Percentiles rank a stretch among this genome's conserved stretches.
These are phyloP conservation scores for Microcos paniculata DNA, from an alignment of 345 rosid species.

Conservation along the genomic window DNA sequence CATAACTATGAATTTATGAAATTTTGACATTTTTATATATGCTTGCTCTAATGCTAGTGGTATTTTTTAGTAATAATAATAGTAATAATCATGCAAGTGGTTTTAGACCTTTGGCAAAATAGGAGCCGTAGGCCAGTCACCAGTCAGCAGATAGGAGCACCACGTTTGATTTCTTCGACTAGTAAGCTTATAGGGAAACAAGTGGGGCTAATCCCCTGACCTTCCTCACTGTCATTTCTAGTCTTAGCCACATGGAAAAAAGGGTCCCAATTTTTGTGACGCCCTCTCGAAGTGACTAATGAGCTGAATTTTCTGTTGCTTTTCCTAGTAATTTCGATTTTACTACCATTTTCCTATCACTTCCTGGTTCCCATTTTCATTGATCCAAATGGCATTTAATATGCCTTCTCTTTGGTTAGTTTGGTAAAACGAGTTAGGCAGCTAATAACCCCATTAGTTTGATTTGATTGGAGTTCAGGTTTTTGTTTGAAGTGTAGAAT, in stretches of 20 bases:
- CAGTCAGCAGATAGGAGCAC: background rate
- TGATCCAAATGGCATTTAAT: background rate
- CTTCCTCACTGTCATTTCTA: background rate
- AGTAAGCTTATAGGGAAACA: background rate
- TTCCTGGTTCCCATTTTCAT: background rate
- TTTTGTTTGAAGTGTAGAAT: background rate
- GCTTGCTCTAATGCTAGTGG: too few species aligned
- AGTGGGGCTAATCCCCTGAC: background rate
- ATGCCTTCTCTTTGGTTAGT: background rate
- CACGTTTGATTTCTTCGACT: background rate
- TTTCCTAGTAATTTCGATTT: background rate
- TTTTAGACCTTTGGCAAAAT: background rate
- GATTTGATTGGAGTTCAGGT: too few species aligned
- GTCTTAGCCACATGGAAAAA: conserved; percentile 7
- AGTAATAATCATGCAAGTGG: too few species aligned
- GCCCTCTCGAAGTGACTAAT: background rate
- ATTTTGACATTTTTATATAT: background rate
- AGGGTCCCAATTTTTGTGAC: background rate
- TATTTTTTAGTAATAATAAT: too few species aligned
- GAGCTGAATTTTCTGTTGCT: background rate
- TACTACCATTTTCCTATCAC: background rate
- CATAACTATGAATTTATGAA: background rate
- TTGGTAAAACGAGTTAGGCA: too few species aligned
- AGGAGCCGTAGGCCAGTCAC: too few species aligned
- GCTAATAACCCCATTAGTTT: too few species aligned